Base-by-base conservation (phyloP, 345 rosid genomes). In the Hevea brasiliensis region DNA sequence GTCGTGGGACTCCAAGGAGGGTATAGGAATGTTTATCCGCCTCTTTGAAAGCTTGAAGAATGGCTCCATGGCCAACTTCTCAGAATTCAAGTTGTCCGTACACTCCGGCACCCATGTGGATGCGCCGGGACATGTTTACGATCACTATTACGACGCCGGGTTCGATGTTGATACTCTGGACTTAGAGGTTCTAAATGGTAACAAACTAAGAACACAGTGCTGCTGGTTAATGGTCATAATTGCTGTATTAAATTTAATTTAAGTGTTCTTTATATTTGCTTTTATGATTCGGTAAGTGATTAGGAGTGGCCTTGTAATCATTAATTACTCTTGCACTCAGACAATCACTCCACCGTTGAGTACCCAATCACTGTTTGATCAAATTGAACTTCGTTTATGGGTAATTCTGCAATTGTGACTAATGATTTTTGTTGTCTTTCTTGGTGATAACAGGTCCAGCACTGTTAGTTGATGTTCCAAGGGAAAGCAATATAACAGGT, bases 401-500 rank as follows among this genome's bases (percentile, higher is more conserved):
- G n/a, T n/a, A n/a, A n/a, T n/a, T n/a, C n/a, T n/a, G n/a, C n/a
- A n/a, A n/a, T n/a, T n/a, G n/a, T n/a, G n/a, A n/a, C n/a, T n/a
- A n/a, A 32, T 32, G 37, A 2, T 32, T 32, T 1, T 32, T 32
- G 37, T 32, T 1, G 4, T 41, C 8, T 57, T 20, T 20, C 67
- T 55, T 55, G n/a, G n/a, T n/a, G n/a, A n/a, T n/a, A 6, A 57
- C 9, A 79, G 82, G 82, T 10, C 79, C 79, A 53, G 82, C 65
- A 11, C 61, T 80, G 32, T 24, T 76, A 27, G 57, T 80, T 72
- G 75, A 75, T 68, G 83, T 62, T 53, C 77, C 75, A 35, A 76
- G 80, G 40, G 26, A 68, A 42, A 60, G 50, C 12, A 80, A 76
- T 57, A 80, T 80, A 21, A 80, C 79, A n/a, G 79, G 83, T 80